Evolutionary conservation across 1,284 basidiomycete species (phyloP), one percentile per base, ranked within the genome.

Genomic region (Sanghuangporus baumii): DNA sequence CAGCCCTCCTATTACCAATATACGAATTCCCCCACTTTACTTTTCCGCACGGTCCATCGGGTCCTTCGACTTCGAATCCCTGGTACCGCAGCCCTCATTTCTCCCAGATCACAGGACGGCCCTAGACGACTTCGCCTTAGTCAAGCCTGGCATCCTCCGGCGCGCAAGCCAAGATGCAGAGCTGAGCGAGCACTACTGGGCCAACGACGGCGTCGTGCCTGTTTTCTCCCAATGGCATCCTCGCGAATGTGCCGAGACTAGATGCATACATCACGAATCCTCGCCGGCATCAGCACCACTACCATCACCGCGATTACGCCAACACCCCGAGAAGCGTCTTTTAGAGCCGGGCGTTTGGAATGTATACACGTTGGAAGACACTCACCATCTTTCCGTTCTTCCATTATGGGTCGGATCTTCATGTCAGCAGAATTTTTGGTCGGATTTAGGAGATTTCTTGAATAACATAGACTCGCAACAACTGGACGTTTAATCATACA

Each of bases 161-260:
- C 8, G 2, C 20, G 26, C 26, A 31, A 5, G 26, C 3, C 26
- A 31, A 31, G 26, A 2, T 3, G 26, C 2, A 31, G 26, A 31
- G 12, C 43, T 60, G n/a, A 52, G 56, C n/a, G 65, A 68, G 54
- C 64, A 68, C 58, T 74, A 76, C 59, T 73, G 73, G 63, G 75
- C 73, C 0, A 82, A 81, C 64, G 81, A 83, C 66, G 80, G 81
- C 3, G 73, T 82, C 12, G 81, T 81, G 1, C 80, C 80, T 2
- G n/a, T 79, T 6, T 81, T 82, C 67, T 82, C 81, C 2, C 81
- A 81, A 56, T 82, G 77, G 76, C 81, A 82, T 72, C 80, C 81
- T n/a, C 70, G 74, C 58, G 68, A 75, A 26, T 83, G 81, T 76
- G 67, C 70, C 78, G 79, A 57, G 37, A 60, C 59, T 5, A 41